Percentiles rank a stretch among this genome's conserved stretches.
These are phyloP conservation scores for Aurantiochytrium sp. DNA, from an alignment of 108 stramenopile genomes.

Conservation along the genomic window DNA sequence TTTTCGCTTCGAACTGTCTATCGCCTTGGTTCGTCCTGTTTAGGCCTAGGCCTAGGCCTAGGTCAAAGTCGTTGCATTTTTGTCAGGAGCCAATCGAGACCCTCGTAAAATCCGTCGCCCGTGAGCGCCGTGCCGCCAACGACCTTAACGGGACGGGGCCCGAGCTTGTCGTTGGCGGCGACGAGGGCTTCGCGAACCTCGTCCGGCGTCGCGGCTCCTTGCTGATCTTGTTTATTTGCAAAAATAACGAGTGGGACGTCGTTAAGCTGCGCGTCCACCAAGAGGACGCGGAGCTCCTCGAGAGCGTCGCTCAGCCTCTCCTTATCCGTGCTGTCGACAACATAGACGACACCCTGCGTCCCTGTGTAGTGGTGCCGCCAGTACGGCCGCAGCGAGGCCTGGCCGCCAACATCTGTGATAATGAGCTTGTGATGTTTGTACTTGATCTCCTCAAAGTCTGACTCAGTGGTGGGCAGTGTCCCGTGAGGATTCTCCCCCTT, in stretches of 20 bases:
- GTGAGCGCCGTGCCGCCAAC: background rate
- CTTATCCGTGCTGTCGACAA: background rate
- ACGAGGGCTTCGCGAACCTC: background rate
- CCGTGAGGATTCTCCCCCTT: background rate
- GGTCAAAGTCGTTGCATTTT: background rate
- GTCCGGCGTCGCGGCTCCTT: background rate
- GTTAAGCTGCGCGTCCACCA: conserved; percentile 15
- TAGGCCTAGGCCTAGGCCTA: no score
- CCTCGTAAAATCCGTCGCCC: conserved; percentile 16
- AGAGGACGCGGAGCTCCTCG: background rate
- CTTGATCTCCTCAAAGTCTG: background rate
- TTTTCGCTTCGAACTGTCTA: no score
- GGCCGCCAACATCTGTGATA: background rate
- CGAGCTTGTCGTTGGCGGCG: background rate
- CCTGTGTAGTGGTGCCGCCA: conserved; percentile 17
- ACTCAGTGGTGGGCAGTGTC: background rate
- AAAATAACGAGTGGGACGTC: background rate
- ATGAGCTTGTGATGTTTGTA: background rate
- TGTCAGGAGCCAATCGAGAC: background rate
- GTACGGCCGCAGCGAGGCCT: background rate
- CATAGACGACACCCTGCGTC: background rate
- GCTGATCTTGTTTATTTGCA: background rate
- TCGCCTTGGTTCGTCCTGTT: no score
- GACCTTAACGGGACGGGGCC: background rate
- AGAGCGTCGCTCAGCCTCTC: background rate